These are phyloP conservation scores for Globisporangium recalcitrans DNA, from an alignment of 352 stramenopile species.

Conservation along the genomic window DNA sequence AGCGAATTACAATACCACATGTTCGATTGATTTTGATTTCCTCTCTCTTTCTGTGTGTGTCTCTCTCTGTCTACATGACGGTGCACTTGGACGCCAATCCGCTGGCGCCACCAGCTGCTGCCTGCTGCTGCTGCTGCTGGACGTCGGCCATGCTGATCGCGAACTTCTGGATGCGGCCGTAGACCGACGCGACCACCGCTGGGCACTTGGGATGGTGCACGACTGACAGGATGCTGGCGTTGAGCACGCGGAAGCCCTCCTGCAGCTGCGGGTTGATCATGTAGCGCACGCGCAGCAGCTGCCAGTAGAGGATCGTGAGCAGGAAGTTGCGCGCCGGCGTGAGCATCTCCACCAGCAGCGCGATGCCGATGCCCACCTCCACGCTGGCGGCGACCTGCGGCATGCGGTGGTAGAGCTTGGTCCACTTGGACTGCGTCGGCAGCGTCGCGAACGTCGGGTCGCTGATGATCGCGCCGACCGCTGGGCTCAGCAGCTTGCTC, in stretches of 20 bases:
- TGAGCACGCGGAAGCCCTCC: conserved; percentile 71
- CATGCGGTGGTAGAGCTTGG: conserved; percentile 75
- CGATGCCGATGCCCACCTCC: conserved; percentile 79
- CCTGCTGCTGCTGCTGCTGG: conserved; percentile 34
- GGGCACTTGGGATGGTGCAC: conserved; percentile 70
- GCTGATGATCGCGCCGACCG: conserved; percentile 54
- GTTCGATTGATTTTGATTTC: background rate
- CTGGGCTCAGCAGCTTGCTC: conserved; percentile 45
- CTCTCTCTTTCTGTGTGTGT: background rate
- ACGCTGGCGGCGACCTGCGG: conserved; percentile 72
- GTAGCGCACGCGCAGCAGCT: conserved; percentile 87
- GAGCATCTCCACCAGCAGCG: conserved; percentile 79
- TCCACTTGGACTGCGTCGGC: conserved; percentile 63
- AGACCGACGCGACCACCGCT: conserved; percentile 38
- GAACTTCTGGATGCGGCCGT: conserved; percentile 70
- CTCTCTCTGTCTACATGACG: conserved; percentile 52
- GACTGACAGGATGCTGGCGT: conserved; percentile 51
- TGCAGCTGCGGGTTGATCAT: conserved; percentile 88
- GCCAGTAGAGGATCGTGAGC: conserved; percentile 86
- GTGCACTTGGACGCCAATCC: conserved; percentile 48
- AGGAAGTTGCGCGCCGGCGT: conserved; percentile 82
- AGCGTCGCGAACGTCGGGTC: conserved; percentile 55
- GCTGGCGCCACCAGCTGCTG: conserved; percentile 21
- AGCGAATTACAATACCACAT: background rate
- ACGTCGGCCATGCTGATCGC: conserved; percentile 64